phyloP scores from a whole-genome alignment of 202 grass and related monocot genomes.

The Panicum virgatum region DNA sequence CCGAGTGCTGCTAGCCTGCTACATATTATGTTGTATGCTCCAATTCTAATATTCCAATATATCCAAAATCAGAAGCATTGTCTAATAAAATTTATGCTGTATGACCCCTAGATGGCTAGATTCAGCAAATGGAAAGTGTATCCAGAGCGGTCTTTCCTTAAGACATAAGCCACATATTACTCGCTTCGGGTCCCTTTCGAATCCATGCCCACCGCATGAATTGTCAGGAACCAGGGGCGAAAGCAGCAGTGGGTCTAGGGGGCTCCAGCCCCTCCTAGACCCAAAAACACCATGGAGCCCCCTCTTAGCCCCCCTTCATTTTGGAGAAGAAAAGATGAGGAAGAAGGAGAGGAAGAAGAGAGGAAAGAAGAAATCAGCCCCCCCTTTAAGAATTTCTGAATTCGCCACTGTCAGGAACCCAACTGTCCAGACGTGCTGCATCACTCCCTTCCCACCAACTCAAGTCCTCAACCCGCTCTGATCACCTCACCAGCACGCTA shows the following conservation, averaged over 20 bases:
- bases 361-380: too few relatives aligned
- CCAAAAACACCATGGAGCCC: too few relatives aligned
- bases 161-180: not conserved
- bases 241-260: too few relatives aligned
- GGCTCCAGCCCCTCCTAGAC: too few relatives aligned
- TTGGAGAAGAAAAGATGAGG: too few relatives aligned
- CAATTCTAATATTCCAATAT: not conserved
- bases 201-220: constrained; percentile 27
- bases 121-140: not conserved
- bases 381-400: too few relatives aligned
- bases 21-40: too few relatives aligned
- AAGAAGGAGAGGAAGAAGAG: too few relatives aligned
- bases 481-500: not conserved
- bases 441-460: constrained; percentile 57
- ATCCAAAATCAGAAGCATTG: not conserved
- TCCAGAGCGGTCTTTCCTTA: not conserved
- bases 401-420: constrained; percentile 33
- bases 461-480: not conserved
- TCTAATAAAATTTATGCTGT: not conserved
- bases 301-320: too few relatives aligned
- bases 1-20: too few relatives aligned
- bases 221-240: too few relatives aligned
- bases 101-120: not conserved
- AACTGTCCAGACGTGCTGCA: constrained; percentile 36
- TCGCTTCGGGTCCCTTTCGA: not conserved